These are phyloP conservation scores for Colletotrichum magnum DNA, from an alignment of 2,329 filamentous ascomycete species.

Conservation along the genomic window DNA sequence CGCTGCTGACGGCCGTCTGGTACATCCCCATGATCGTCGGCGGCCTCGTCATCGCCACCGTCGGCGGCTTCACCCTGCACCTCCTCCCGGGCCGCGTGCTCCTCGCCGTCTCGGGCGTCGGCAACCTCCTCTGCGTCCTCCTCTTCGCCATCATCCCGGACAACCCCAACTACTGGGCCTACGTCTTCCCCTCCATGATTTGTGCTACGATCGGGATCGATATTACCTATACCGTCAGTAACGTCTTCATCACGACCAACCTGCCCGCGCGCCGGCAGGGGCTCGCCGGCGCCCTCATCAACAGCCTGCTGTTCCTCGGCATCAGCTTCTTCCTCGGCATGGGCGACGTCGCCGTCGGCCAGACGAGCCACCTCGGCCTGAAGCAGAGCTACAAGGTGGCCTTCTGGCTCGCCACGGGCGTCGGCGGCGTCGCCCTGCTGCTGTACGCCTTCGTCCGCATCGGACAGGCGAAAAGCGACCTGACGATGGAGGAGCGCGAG, in stretches of 20 bases:
- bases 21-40: constrained; percentile 77
- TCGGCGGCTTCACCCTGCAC: constrained; percentile 78
- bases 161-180: constrained; percentile 79
- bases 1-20: constrained; percentile 77
- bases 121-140: constrained; percentile 70
- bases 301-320: constrained; percentile 78
- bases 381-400: constrained; percentile 72
- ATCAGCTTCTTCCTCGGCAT: constrained; percentile 81
- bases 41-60: constrained; percentile 74
- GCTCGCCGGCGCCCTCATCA: constrained; percentile 79
- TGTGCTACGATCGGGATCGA: constrained; percentile 81
- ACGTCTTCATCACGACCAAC: constrained; percentile 82
- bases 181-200: constrained; percentile 79
- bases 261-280: constrained; percentile 78
- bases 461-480: constrained; percentile 42
- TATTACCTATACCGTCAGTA: constrained; percentile 81
- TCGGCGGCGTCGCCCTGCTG: constrained; percentile 64
- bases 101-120: constrained; percentile 72
- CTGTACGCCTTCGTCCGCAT: constrained; percentile 68
- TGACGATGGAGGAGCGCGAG: constrained; percentile 43
- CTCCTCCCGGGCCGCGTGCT: constrained; percentile 74
- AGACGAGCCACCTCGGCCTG: constrained; percentile 59
- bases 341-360: constrained; percentile 73
- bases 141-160: constrained; percentile 76
- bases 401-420: constrained; percentile 76